phyloP scores from a whole-genome alignment of 2,329 filamentous ascomycete genomes.

The Sporothrix euskadiensis region DNA sequence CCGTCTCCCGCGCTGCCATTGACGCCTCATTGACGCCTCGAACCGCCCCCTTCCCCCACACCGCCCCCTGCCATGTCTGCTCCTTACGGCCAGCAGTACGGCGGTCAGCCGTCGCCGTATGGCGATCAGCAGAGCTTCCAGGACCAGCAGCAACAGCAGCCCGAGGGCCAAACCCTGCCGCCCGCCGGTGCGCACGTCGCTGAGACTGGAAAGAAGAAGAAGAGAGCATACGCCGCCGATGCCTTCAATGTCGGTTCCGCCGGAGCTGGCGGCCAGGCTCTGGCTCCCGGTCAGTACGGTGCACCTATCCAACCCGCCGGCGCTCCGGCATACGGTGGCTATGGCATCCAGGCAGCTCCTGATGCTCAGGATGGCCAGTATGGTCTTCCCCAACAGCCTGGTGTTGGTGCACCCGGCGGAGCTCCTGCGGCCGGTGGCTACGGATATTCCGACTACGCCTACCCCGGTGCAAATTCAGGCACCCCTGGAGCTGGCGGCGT shows the following conservation, averaged over 20 bases:
- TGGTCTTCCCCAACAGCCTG: conserved; percentile 41
- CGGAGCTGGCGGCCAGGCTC: conserved; percentile 58
- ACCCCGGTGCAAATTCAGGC: conserved; percentile 44
- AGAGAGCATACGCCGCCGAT: conserved; percentile 89
- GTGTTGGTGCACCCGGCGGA: conserved; percentile 44
- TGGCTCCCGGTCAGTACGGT: conserved; percentile 49
- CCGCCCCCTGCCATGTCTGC: conserved; percentile 54
- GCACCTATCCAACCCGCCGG: conserved; percentile 44
- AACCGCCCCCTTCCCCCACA: conserved; percentile 18
- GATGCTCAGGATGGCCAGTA: conserved; percentile 47
- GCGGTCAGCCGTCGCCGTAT: conserved; percentile 45
- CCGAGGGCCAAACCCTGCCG: conserved; percentile 45
- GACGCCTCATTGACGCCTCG: not conserved
- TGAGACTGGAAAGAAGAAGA: conserved; percentile 73
- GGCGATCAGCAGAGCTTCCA: conserved; percentile 42
- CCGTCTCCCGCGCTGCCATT: not conserved
- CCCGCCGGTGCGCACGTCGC: conserved; percentile 39
- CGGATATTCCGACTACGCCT: conserved; percentile 68
- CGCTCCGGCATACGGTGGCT: conserved; percentile 59
- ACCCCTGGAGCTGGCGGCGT: conserved; percentile 55
- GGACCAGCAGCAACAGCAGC: conserved; percentile 44
- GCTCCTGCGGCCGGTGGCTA: conserved; percentile 61
- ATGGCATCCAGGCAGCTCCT: conserved; percentile 53
- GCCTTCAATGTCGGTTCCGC: conserved; percentile 91
- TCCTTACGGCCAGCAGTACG: conserved; percentile 47